A percentile compares a stretch with the other conserved stretches of the same genome.
Evolutionary conservation across 2,329 filamentous ascomycete species (phyloP).

Genomic region (Colletotrichum viniferum): DNA sequence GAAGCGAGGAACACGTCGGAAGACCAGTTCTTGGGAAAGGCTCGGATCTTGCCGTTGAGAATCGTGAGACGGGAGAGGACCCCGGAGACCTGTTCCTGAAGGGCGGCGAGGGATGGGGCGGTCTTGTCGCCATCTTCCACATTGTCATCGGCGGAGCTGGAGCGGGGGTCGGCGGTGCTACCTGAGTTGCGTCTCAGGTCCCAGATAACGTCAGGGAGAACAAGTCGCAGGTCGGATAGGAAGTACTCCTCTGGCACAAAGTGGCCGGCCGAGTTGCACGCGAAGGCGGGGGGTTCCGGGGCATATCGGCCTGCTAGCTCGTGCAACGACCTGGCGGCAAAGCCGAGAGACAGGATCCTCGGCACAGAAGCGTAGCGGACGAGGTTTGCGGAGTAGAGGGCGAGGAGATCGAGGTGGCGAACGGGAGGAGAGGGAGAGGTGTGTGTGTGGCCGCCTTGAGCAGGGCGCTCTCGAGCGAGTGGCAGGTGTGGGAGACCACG

Average conservation of each 20-base stretch:
- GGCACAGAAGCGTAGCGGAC: neutral
- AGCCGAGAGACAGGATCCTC: neutral
- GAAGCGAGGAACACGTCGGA: neutral
- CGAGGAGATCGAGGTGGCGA: neutral
- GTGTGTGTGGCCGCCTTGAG: neutral
- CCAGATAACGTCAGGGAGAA: neutral
- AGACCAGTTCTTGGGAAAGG: neutral
- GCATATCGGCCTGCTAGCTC: neutral
- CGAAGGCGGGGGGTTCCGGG: neutral
- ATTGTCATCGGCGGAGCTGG: neutral
- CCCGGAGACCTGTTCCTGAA: neutral
- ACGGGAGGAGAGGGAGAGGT: neutral
- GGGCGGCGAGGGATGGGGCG: neutral
- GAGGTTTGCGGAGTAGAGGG: neutral
- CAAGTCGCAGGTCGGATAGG: neutral
- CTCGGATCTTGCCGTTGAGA: neutral
- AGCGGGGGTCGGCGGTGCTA: neutral
- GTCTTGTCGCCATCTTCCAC: neutral
- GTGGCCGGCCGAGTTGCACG: neutral
- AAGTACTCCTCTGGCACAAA: neutral
- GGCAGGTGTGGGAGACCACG: neutral
- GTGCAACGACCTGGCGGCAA: neutral
- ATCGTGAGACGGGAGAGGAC: neutral
- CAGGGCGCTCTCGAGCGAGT: neutral
- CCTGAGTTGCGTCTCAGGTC: neutral